Conservation (phyloP, 169 alveolate species). For the Blepharisma undulans region DNA sequence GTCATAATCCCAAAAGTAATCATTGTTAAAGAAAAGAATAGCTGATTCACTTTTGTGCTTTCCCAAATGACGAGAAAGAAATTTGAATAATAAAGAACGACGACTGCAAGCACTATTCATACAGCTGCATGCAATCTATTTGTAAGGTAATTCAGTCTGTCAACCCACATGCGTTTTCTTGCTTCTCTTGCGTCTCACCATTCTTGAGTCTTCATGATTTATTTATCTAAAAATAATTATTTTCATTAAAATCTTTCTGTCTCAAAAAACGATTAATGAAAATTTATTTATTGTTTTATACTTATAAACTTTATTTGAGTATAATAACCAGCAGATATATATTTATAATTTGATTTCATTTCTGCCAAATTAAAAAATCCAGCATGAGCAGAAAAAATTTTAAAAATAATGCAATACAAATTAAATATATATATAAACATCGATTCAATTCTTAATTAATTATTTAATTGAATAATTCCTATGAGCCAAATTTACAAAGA, state of each 20-base stretch:
- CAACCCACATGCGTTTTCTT: constrained; percentile 68
- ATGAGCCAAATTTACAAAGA: constrained; percentile 1
- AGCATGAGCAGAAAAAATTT: no score
- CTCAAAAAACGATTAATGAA: no score
- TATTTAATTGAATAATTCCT: not conserved
- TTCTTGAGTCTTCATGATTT: not conserved
- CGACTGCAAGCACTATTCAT: constrained; percentile 51
- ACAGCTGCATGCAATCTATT: constrained; percentile 46
- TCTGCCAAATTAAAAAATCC: no score
- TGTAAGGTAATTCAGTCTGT: constrained; percentile 44
- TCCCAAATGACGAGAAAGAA: constrained; percentile 68
- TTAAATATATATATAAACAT: no score
- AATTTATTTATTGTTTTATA: no score
- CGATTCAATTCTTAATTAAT: not conserved
- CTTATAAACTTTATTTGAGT: no score
- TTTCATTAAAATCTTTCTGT: not conserved
- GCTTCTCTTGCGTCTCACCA: constrained; percentile 51
- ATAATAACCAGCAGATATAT: no score
- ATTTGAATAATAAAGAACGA: constrained; percentile 60
- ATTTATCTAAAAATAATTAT: not conserved
- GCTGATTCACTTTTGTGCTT: constrained; percentile 38
- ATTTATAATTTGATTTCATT: no score
- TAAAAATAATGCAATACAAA: no score
- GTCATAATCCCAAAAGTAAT: constrained; percentile 48
- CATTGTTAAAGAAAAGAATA: constrained; percentile 44